Evolutionary conservation across 768 basidiomycete species (phyloP).

Genomic region (Termitomyces sp.): DNA sequence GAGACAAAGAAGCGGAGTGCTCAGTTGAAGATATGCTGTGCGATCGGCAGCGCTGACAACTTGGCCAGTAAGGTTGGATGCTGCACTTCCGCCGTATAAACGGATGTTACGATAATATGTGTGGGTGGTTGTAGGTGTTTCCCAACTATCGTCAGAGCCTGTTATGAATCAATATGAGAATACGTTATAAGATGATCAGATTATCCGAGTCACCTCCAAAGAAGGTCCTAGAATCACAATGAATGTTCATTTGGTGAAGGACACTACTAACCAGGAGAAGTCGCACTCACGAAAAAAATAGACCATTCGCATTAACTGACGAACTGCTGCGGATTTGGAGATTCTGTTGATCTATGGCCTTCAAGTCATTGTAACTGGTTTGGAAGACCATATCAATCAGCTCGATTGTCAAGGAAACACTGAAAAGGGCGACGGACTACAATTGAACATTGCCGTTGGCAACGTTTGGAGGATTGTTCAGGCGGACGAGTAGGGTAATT

Average conservation of each 20-base stretch:
- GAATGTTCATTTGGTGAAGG: constrained; percentile 1
- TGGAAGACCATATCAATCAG: not conserved
- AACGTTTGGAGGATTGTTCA: constrained; percentile 61
- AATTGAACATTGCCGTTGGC: constrained; percentile 74
- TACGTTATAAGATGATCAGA: not conserved
- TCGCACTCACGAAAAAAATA: constrained; percentile 65
- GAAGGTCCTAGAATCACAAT: constrained; percentile 54
- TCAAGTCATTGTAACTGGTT: constrained; percentile 64
- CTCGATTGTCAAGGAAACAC: not conserved
- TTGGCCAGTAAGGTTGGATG: constrained; percentile 42
- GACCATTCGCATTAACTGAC: constrained; percentile 53
- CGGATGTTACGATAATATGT: constrained; percentile 76
- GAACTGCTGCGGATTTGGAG: constrained; percentile 59
- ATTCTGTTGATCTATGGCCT: constrained; percentile 52
- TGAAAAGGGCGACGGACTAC: constrained; percentile 43
- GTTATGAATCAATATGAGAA: not conserved
- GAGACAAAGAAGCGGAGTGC: not conserved
- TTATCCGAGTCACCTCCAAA: constrained; percentile 54
- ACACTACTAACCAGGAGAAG: not conserved
- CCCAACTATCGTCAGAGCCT: constrained; percentile 69
- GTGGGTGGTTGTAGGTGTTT: constrained; percentile 59
- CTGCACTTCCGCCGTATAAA: constrained; percentile 50
- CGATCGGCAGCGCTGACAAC: constrained; percentile 21
- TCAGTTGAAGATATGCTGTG: not conserved
- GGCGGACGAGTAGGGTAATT: constrained; percentile 68